Conservation (phyloP, 352 stramenopile genomes). For the Globisporangium barbulae region DNA sequence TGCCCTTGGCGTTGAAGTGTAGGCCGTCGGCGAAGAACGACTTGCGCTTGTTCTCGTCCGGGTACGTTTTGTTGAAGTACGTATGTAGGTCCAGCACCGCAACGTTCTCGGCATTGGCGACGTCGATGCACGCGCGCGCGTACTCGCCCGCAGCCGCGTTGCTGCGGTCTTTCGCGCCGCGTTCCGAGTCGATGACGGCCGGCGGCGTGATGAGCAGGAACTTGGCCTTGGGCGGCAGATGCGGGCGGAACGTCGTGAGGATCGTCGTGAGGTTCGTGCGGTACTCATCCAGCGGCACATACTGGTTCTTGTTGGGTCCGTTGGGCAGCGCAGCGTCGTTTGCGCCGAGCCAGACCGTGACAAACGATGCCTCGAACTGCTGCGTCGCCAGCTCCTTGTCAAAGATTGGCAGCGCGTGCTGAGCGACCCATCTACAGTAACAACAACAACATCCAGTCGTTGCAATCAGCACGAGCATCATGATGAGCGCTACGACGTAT, state of each 20-base stretch:
- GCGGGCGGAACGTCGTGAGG: constrained; percentile 21
- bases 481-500: not conserved
- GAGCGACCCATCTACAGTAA: constrained; percentile 30
- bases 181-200: constrained; percentile 31
- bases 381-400: constrained; percentile 28
- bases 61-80: constrained; percentile 36
- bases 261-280: constrained; percentile 33
- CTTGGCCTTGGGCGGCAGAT: constrained; percentile 19
- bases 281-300: constrained; percentile 48
- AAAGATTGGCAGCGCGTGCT: constrained; percentile 40
- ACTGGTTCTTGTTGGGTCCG: constrained; percentile 26
- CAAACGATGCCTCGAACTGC: constrained; percentile 30
- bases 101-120: constrained; percentile 21
- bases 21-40: constrained; percentile 40
- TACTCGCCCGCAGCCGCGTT: constrained; percentile 36
- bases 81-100: constrained; percentile 38
- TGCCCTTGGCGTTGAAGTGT: constrained; percentile 46
- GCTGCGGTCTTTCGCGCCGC: constrained; percentile 31
- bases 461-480: too few species aligned
- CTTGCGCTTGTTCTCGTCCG: constrained; percentile 20
- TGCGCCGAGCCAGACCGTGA: constrained; percentile 56
- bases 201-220: constrained; percentile 49
- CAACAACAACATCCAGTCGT: not conserved
- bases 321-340: constrained; percentile 50
- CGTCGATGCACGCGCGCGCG: constrained; percentile 33